A percentile compares a stretch with the other conserved stretches of the same genome.
phyloP scores from a whole-genome alignment of 2,329 filamentous ascomycete genomes.

The Cladosporium phlei region DNA sequence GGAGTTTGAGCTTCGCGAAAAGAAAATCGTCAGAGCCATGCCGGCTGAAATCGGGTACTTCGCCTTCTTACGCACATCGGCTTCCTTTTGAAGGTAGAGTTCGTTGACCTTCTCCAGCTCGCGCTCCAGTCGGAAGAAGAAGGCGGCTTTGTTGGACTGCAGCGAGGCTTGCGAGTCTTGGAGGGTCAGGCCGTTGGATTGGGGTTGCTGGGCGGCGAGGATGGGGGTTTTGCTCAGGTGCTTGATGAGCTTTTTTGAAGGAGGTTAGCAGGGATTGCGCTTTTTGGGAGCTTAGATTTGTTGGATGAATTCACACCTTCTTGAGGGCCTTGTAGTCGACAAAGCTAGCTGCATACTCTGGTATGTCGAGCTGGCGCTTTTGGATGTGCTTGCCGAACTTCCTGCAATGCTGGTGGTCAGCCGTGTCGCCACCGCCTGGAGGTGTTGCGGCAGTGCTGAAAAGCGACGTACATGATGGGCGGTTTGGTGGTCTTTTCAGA shows the following conservation, averaged over 20 bases:
- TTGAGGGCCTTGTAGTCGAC: constrained; percentile 99
- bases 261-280: neutral
- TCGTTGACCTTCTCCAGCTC: constrained; percentile 98
- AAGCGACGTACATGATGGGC: constrained; percentile 3
- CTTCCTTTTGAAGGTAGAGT: constrained; percentile 96
- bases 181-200: constrained; percentile 35
- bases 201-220: constrained; percentile 69
- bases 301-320: constrained; percentile 62
- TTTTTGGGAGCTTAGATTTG: neutral
- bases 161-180: constrained; percentile 80
- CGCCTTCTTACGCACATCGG: constrained; percentile 65
- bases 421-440: neutral
- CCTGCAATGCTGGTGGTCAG: constrained; percentile 49
- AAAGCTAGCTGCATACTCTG: constrained; percentile 98
- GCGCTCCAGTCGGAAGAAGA: constrained; percentile 96
- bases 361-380: constrained; percentile 96
- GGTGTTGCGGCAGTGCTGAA: neutral
- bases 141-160: constrained; percentile 95
- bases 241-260: constrained; percentile 76
- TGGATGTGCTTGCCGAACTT: constrained; percentile 99
- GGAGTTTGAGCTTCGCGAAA: constrained; percentile 73
- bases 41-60: neutral
- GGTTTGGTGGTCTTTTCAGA: neutral
- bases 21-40: constrained; percentile 5
- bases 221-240: constrained; percentile 89